These are phyloP conservation scores for Candida ipomoeae DNA, from an alignment of 805 yeast species.

Conservation along the genomic window DNA sequence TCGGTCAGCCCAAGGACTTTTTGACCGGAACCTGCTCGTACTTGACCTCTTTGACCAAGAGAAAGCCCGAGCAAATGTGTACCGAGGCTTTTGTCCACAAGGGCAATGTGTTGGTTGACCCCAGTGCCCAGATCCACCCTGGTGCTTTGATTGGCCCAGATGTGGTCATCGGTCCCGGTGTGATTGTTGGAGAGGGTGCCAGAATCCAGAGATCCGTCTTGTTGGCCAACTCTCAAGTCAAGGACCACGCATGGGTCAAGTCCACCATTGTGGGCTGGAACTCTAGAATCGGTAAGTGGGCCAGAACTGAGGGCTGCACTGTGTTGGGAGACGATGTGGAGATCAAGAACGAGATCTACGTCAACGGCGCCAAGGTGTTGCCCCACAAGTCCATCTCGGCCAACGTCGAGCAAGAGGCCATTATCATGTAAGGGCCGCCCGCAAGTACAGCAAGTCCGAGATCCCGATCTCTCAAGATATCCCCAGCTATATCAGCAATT, in stretches of 20 bases:
- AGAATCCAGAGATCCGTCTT: constrained; percentile 95
- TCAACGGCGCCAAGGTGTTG: constrained; percentile 98
- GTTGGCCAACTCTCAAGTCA: constrained; percentile 83
- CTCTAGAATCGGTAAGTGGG: constrained; percentile 98
- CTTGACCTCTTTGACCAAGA: constrained; percentile 81
- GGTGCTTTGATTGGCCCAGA: constrained; percentile 97
- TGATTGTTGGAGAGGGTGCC: constrained; percentile 95
- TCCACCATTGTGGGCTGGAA: constrained; percentile 99
- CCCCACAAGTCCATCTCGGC: constrained; percentile 97
- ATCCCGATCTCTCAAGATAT: too few species aligned
- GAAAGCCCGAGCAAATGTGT: constrained; percentile 65
- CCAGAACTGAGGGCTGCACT: constrained; percentile 95
- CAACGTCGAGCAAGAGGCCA: constrained; percentile 95
- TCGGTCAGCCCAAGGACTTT: constrained; percentile 99
- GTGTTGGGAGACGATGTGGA: constrained; percentile 99
- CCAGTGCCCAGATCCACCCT: constrained; percentile 89
- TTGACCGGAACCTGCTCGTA: constrained; percentile 91
- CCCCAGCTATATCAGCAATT: too few species aligned
- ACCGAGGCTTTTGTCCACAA: constrained; percentile 73
- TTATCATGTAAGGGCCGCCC: constrained; percentile 72
- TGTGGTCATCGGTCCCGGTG: constrained; percentile 96
- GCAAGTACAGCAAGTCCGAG: too few species aligned
- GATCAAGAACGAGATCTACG: constrained; percentile 96
- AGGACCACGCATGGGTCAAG: constrained; percentile 97
- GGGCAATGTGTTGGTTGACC: constrained; percentile 91